phyloP scores from a whole-genome alignment of 208 protist genomes.

The Trypanosoma platydactyli region DNA sequence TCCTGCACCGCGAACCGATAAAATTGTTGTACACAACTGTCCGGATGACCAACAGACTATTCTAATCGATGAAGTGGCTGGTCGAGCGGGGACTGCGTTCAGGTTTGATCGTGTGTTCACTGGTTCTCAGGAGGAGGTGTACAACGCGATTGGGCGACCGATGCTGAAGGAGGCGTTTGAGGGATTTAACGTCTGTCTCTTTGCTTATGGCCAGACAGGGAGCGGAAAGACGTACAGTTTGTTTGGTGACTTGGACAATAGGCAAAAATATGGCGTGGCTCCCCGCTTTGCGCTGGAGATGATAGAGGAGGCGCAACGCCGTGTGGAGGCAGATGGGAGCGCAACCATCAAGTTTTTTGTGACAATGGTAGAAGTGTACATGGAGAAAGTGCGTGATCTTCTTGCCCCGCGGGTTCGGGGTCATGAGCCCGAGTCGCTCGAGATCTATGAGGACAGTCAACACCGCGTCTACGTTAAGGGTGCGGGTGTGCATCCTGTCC shows the following conservation, averaged over 20 bases:
- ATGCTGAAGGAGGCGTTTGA: conserved; percentile 85
- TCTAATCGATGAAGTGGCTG: conserved; percentile 14
- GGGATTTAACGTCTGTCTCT: conserved; percentile 83
- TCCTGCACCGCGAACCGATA: conserved; percentile 21
- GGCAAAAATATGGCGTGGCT: conserved; percentile 17
- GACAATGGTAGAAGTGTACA: conserved; percentile 67
- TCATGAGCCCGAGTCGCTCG: conserved; percentile 74
- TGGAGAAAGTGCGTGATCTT: conserved; percentile 55
- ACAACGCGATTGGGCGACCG: conserved; percentile 63
- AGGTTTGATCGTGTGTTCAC: conserved; percentile 42
- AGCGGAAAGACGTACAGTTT: conserved; percentile 79
- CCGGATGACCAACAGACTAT: conserved; percentile 15
- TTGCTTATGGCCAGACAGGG: conserved; percentile 83
- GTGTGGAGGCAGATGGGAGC: conserved; percentile 27
- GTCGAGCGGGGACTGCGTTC: conserved; percentile 17
- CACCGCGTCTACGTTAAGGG: conserved; percentile 56
- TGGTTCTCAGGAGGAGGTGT: conserved; percentile 57
- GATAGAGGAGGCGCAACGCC: conserved; percentile 34
- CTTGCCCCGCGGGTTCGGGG: conserved; percentile 49
- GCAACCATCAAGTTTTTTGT: conserved; percentile 30
- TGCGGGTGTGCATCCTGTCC: conserved; percentile 68
- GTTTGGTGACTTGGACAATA: conserved; percentile 45
- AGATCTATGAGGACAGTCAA: conserved; percentile 61
- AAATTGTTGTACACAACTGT: conserved; percentile 13
- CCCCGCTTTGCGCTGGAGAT: conserved; percentile 34